A percentile compares a stretch with the other conserved stretches of the same genome.
phyloP scores from a whole-genome alignment of 208 protist species.

The Trypanosoma brucei region DNA sequence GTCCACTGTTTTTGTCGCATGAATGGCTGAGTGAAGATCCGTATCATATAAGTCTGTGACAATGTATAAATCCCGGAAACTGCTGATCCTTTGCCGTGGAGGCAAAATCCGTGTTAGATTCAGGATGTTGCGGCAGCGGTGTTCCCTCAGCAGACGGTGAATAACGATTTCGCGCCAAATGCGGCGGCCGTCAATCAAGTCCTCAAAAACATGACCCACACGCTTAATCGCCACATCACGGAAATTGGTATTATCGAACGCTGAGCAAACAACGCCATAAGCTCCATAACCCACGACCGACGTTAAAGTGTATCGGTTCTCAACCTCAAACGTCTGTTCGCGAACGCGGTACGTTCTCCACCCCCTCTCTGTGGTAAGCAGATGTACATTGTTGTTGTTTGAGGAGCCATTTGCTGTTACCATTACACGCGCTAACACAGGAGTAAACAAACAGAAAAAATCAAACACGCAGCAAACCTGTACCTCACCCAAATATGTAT shows the following conservation, averaged over 20 bases:
- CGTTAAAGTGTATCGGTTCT: constrained; percentile 83
- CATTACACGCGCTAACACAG: neutral
- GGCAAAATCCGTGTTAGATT: constrained; percentile 64
- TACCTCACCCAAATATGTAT: no score
- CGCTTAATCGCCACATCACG: constrained; percentile 97
- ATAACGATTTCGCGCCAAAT: constrained; percentile 96
- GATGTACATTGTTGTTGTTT: constrained; percentile 43
- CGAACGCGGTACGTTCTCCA: constrained; percentile 87
- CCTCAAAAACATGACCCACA: constrained; percentile 93
- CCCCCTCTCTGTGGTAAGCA: constrained; percentile 66
- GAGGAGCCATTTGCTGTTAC: constrained; percentile 5
- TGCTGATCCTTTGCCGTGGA: constrained; percentile 54
- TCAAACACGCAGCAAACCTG: no score
- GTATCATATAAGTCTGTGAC: constrained; percentile 92
- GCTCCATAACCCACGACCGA: constrained; percentile 83
- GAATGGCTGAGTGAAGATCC: constrained; percentile 89
- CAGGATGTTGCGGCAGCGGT: constrained; percentile 93
- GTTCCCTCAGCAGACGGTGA: constrained; percentile 85
- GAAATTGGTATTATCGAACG: constrained; percentile 69
- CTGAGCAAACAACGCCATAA: constrained; percentile 86
- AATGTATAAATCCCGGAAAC: constrained; percentile 87
- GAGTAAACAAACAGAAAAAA: no score
- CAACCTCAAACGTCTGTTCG: constrained; percentile 83
- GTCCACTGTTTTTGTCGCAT: constrained; percentile 43
- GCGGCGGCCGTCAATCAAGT: constrained; percentile 93